Conservation (phyloP, 371 early-diverging fungal genomes). For the Rhizopus stolonifer region DNA sequence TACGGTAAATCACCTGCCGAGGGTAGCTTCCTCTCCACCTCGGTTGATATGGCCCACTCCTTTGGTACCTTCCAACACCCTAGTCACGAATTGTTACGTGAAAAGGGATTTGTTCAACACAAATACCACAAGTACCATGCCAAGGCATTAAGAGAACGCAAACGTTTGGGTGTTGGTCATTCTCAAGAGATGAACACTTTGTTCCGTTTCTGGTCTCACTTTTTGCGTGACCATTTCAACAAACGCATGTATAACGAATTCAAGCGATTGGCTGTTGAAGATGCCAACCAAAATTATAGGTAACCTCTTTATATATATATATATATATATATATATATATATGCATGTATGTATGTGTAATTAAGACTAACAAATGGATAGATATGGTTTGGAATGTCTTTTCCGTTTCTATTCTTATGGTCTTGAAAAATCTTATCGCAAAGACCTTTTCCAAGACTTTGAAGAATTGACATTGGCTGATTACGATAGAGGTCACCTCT, state of each 20-base stretch:
- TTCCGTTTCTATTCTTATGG: slow-evolving; percentile 98
- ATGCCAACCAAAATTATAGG: slow-evolving; percentile 86
- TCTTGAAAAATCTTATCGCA: slow-evolving; percentile 86
- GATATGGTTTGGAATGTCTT: slow-evolving; percentile 92
- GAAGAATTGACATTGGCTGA: slow-evolving; percentile 82
- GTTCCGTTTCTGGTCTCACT: slow-evolving; percentile 98
- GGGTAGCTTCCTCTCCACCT: slow-evolving; percentile 38
- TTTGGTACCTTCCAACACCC: slow-evolving; percentile 91
- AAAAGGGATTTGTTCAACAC: slow-evolving; percentile 95
- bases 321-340: too few relatives aligned
- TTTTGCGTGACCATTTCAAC: slow-evolving; percentile 94
- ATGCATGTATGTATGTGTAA: neutral
- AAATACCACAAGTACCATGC: slow-evolving; percentile 94
- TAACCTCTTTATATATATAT: too few relatives aligned
- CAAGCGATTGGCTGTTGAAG: slow-evolving; percentile 88
- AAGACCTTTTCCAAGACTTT: slow-evolving; percentile 88
- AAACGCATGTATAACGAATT: slow-evolving; percentile 92
- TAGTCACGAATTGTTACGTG: slow-evolving; percentile 87
- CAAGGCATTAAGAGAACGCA: slow-evolving; percentile 93
- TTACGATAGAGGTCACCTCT: slow-evolving; percentile 73
- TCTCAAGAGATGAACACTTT: slow-evolving; percentile 98
- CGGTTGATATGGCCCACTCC: slow-evolving; percentile 58
- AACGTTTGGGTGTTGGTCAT: slow-evolving; percentile 85
- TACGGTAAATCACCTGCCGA: slow-evolving; percentile 42
- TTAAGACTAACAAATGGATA: slow-evolving; percentile 1